These are phyloP conservation scores for Euphrasia arctica DNA, from an alignment of 305 asterid species.

Conservation along the genomic window DNA sequence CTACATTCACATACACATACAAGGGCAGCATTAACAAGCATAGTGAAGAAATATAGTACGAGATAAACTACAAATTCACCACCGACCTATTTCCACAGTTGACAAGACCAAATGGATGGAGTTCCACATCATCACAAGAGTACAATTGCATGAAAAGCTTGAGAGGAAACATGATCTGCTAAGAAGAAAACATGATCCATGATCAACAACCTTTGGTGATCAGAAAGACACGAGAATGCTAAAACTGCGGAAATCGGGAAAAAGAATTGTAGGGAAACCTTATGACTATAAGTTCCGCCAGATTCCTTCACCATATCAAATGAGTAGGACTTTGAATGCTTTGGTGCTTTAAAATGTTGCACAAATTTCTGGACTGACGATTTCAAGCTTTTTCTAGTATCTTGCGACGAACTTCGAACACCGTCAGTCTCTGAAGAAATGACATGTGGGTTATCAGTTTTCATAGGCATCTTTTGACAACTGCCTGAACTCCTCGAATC, in stretches of 20 bases:
- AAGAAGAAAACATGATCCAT: conserved; percentile 24
- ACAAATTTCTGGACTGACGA: conserved; percentile 49
- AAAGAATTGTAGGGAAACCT: conserved; percentile 32
- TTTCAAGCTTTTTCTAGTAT: conserved; percentile 41
- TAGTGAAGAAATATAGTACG: conserved; percentile 9
- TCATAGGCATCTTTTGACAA: conserved; percentile 26
- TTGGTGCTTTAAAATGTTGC: conserved; percentile 49
- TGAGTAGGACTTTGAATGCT: conserved; percentile 37
- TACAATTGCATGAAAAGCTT: conserved; percentile 53
- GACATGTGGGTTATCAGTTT: conserved; percentile 24
- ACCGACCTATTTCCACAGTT: conserved; percentile 64
- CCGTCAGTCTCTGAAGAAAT: conserved; percentile 38
- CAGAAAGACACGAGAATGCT: conserved; percentile 9
- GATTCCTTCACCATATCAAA: conserved; percentile 33
- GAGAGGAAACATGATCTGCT: conserved; percentile 39
- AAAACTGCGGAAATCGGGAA: neutral
- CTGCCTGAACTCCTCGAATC: conserved; percentile 34
- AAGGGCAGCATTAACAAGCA: conserved; percentile 16
- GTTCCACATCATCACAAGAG: conserved; percentile 32
- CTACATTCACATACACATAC: conserved; percentile 16
- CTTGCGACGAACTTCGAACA: conserved; percentile 27
- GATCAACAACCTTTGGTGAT: conserved; percentile 17
- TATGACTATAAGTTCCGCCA: conserved; percentile 31
- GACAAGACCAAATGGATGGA: conserved; percentile 54
- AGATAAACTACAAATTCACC: conserved; percentile 5